Percentiles rank a stretch among this genome's conserved stretches.
Evolutionary conservation across 2,329 filamentous ascomycete species (phyloP).

Genomic region (Neoarthrinium moseri): DNA sequence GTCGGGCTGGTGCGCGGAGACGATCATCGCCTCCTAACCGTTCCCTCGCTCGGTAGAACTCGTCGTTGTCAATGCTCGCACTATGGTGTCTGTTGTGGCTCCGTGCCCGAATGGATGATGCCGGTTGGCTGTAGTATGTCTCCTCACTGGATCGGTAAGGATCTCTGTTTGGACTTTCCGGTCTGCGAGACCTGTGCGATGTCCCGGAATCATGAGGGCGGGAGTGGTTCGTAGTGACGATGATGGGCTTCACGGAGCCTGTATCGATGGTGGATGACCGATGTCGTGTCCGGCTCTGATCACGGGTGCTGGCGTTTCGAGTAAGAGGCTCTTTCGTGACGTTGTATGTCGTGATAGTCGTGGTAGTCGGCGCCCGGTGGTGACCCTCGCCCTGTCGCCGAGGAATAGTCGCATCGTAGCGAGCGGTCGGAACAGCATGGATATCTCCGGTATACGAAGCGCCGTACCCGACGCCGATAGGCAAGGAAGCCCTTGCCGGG

Average conservation of each 20-base stretch:
- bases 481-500: slow-evolving; percentile 54
- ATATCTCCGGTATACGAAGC: slow-evolving; percentile 52
- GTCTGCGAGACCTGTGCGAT: slow-evolving; percentile 36
- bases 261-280: slow-evolving; percentile 53
- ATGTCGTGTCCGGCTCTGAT: slow-evolving; percentile 43
- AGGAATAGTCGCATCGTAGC: slow-evolving; percentile 29
- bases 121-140: slow-evolving; percentile 56
- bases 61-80: slow-evolving; percentile 49
- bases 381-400: slow-evolving; percentile 31
- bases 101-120: slow-evolving; percentile 53
- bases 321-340: slow-evolving; percentile 51
- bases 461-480: slow-evolving; percentile 48
- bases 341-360: slow-evolving; percentile 56
- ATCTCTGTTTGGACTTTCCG: slow-evolving; percentile 50
- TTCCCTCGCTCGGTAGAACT: slow-evolving; percentile 49
- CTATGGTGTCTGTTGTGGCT: slow-evolving; percentile 42
- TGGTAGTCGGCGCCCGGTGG: slow-evolving; percentile 32
- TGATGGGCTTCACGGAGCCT: slow-evolving; percentile 48
- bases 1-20: slow-evolving; percentile 36
- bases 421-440: slow-evolving; percentile 48
- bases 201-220: slow-evolving; percentile 36
- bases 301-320: slow-evolving; percentile 46
- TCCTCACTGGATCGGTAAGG: slow-evolving; percentile 53
- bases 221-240: slow-evolving; percentile 53
- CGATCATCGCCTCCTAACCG: slow-evolving; percentile 40